phyloP scores from a whole-genome alignment of 2,329 filamentous ascomycete species.

The Verticillium albo-atrum region DNA sequence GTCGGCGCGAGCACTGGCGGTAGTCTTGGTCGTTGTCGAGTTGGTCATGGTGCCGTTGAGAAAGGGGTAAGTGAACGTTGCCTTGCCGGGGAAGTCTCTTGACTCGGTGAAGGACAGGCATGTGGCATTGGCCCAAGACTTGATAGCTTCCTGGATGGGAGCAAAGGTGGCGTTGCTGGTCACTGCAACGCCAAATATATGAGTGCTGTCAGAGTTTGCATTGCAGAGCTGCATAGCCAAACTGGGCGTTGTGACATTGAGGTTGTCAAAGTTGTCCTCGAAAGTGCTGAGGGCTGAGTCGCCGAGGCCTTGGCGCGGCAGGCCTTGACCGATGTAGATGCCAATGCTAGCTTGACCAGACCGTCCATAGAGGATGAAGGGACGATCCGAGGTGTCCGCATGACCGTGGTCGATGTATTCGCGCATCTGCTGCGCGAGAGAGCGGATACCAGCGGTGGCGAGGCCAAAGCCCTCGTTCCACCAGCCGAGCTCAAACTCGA shows the following conservation, averaged over 20 bases:
- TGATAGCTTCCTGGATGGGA: slow-evolving; percentile 22
- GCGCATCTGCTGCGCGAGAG: slow-evolving; percentile 21
- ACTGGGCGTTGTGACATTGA: slow-evolving; percentile 18
- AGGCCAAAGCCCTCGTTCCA: slow-evolving; percentile 16
- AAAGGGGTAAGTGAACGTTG: not conserved
- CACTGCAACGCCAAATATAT: slow-evolving; percentile 27
- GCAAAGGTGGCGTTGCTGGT: slow-evolving; percentile 25
- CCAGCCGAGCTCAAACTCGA: slow-evolving; percentile 22
- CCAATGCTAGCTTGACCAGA: slow-evolving; percentile 23
- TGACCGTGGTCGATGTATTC: slow-evolving; percentile 20
- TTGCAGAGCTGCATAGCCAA: slow-evolving; percentile 32
- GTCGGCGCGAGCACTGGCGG: too few relatives aligned
- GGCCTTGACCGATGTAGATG: slow-evolving; percentile 28
- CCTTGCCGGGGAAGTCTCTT: slow-evolving; percentile 11
- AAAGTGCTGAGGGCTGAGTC: slow-evolving; percentile 21
- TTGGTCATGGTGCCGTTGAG: too few relatives aligned
- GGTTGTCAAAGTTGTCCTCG: slow-evolving; percentile 16
- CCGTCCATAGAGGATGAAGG: slow-evolving; percentile 24
- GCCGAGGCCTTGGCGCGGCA: slow-evolving; percentile 20
- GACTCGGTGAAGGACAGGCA: slow-evolving; percentile 19
- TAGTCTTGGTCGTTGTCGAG: too few relatives aligned
- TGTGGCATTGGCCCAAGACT: slow-evolving; percentile 20
- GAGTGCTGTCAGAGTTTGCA: slow-evolving; percentile 19
- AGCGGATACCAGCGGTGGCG: slow-evolving; percentile 14
- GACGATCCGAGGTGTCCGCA: slow-evolving; percentile 7